Evolutionary conservation across 1,284 basidiomycete genomes (phyloP).

Genomic region (Apiotrichum akiyoshidainum): DNA sequence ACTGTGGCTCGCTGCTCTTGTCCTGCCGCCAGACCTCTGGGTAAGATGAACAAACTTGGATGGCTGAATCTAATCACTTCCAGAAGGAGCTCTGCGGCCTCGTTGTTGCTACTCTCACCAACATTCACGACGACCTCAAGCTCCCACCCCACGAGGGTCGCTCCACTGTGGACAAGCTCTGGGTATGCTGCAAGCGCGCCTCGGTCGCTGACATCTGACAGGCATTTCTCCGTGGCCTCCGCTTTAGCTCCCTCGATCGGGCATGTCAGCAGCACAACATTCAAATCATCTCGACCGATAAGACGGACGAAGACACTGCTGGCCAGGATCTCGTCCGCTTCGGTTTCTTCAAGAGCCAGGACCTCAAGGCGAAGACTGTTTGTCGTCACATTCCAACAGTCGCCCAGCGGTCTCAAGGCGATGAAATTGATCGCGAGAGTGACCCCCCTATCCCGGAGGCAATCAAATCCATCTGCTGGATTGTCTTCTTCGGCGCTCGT

Average conservation of each 20-base stretch:
- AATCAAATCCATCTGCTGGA: neutral
- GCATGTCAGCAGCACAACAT: neutral
- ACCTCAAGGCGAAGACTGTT: neutral
- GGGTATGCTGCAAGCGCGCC: neutral
- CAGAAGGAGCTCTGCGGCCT: neutral
- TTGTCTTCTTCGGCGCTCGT: neutral
- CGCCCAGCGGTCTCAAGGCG: neutral
- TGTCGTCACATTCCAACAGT: neutral
- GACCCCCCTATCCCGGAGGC: neutral
- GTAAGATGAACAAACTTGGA: neutral
- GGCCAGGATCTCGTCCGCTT: neutral
- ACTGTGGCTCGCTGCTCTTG: constrained; percentile 1
- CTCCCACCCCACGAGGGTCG: neutral
- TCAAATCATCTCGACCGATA: neutral
- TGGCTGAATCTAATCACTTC: neutral
- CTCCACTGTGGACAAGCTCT: neutral
- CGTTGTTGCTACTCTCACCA: neutral
- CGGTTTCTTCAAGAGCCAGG: neutral
- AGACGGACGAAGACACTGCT: neutral
- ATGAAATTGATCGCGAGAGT: neutral
- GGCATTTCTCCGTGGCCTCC: neutral
- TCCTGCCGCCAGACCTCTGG: neutral
- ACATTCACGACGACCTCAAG: neutral
- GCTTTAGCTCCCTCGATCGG: neutral
- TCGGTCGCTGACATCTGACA: neutral